Conservation (phyloP, 495 filamentous ascomycete species). For the Sordaria brevicollis region DNA sequence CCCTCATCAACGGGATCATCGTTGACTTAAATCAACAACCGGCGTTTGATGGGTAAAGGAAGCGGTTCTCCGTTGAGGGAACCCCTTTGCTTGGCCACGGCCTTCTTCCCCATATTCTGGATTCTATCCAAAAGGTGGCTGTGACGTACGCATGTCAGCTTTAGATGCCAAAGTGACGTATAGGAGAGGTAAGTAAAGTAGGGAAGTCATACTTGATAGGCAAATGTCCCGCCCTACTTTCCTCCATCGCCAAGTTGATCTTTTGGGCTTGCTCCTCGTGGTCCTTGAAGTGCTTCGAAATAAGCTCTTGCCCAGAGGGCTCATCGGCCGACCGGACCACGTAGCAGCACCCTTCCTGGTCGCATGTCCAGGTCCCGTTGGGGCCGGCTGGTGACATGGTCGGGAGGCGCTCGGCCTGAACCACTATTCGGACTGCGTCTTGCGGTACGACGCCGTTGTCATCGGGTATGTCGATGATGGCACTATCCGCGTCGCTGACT, state of each 20-base stretch:
- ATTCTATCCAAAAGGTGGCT: slow-evolving; percentile 39
- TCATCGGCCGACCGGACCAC: slow-evolving; percentile 50
- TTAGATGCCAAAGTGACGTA: no score
- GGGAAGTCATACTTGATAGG: slow-evolving; percentile 45
- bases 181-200: background rate
- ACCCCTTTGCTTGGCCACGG: slow-evolving; percentile 8
- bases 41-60: slow-evolving; percentile 26
- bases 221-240: slow-evolving; percentile 39
- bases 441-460: slow-evolving; percentile 5
- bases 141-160: no score
- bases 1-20: no score
- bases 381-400: slow-evolving; percentile 39
- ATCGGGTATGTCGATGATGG: slow-evolving; percentile 3
- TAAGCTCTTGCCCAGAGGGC: slow-evolving; percentile 44
- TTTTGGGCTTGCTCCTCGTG: slow-evolving; percentile 56
- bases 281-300: slow-evolving; percentile 52
- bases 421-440: slow-evolving; percentile 23
- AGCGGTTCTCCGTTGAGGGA: slow-evolving; percentile 16
- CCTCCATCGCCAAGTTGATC: slow-evolving; percentile 41
- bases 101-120: slow-evolving; percentile 25
- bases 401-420: slow-evolving; percentile 34
- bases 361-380: slow-evolving; percentile 60
- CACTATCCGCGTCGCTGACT: slow-evolving; percentile 29
- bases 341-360: slow-evolving; percentile 54
- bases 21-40: slow-evolving; percentile 18